Conservation (phyloP, 2,329 filamentous ascomycete genomes). For the Grosmannia serpens region DNA sequence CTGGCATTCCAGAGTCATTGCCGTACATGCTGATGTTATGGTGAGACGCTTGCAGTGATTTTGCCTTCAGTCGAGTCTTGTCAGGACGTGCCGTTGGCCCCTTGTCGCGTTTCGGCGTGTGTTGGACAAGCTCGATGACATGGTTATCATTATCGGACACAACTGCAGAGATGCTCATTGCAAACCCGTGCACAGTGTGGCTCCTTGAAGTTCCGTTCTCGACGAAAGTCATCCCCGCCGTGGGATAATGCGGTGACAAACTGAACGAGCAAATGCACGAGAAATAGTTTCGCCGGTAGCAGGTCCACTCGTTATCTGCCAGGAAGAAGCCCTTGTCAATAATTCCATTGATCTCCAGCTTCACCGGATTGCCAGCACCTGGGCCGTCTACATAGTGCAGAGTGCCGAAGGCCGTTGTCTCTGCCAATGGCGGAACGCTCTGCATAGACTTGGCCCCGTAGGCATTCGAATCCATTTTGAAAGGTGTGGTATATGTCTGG, state of each 20-base stretch:
- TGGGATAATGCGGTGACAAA: conserved; percentile 44
- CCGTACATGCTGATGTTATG: conserved; percentile 35
- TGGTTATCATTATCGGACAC: conserved; percentile 68
- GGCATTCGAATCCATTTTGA: conserved; percentile 41
- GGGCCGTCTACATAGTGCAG: conserved; percentile 48
- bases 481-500: conserved; percentile 29
- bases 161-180: conserved; percentile 74
- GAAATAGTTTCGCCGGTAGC: conserved; percentile 87
- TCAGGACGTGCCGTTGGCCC: conserved; percentile 68
- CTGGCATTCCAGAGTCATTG: conserved; percentile 5
- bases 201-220: conserved; percentile 38
- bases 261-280: conserved; percentile 71
- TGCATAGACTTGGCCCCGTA: conserved; percentile 26
- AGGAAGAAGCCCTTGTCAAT: conserved; percentile 87
- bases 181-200: conserved; percentile 60
- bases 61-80: conserved; percentile 55
- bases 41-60: conserved; percentile 40
- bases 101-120: conserved; percentile 86
- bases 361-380: conserved; percentile 37
- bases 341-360: conserved; percentile 63
- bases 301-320: conserved; percentile 76
- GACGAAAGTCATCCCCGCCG: conserved; percentile 39
- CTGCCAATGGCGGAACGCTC: conserved; percentile 41
- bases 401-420: conserved; percentile 42
- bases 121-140: conserved; percentile 73